Evolutionary conservation across 306 rosid genomes (phyloP), one percentile per base, ranked within the genome.

Genomic region (Cicer chorassanicum): DNA sequence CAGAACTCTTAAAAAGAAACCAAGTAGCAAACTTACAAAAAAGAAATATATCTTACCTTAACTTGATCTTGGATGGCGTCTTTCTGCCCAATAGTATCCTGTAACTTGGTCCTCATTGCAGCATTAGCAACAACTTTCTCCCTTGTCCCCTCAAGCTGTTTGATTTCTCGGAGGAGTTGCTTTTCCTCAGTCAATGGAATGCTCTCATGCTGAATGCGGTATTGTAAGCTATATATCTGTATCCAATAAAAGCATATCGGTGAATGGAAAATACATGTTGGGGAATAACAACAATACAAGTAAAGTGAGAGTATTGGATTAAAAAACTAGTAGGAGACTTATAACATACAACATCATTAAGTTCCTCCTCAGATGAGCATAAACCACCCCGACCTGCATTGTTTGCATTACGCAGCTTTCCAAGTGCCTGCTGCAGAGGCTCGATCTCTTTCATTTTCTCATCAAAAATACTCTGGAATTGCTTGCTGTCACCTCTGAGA

Each of bases 131-230:
- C 15, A 77, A 95, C 99, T 59, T 90, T 84, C 54, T 86, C 91
- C 88, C 98, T 89, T 48, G 99, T 95, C 70, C 90, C 91, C 81
- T 95, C 99, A 70, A 95, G 96, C 78, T 89, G 97, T 80, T 89
- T 95, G 64, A 95, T 95, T 66, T 95, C 99, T 74, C 90, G 89
- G 75, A 95, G 88, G 59, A 95, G 46, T 79, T 88, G 92, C 84
- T 92, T 95, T 80, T 95, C 99, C 88, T 95, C 99, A 0, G 87
- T 5, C 84, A 95, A 80, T 1, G 97, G 86, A 80, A 95, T 95
- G 85, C 98, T 95, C 87, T 95, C 99, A 7, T 95, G 99, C 73
- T 95, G 99, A 42, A 95, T 95, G 80, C 81, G 88, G 87, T 92
- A 95, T 49, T 92, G 86, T 56, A 92, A 80, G 79, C 93, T 80